These are phyloP conservation scores for Thraustochytrium sp. DNA, from an alignment of 352 stramenopile species.

Conservation along the genomic window DNA sequence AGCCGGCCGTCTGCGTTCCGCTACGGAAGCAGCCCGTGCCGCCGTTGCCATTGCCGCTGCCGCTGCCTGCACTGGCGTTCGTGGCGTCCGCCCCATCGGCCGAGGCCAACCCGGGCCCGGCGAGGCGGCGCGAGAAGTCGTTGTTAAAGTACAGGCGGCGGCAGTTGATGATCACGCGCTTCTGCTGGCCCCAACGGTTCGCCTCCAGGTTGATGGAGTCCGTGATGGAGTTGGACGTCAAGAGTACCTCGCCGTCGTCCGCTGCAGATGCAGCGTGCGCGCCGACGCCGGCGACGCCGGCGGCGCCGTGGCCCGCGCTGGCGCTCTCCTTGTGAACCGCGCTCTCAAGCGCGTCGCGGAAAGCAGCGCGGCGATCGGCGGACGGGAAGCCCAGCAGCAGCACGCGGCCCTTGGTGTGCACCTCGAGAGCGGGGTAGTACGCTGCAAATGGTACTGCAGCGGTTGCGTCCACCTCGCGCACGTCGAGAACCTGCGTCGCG, in stretches of 20 bases:
- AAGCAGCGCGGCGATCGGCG: background rate
- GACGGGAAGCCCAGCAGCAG: conserved; percentile 1
- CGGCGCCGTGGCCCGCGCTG: background rate
- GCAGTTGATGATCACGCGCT: conserved; percentile 22
- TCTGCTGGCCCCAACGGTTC: conserved; percentile 4
- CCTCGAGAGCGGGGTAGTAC: background rate
- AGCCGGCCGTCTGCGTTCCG: background rate
- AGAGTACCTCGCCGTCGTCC: background rate
- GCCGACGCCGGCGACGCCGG: background rate
- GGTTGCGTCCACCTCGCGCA: background rate
- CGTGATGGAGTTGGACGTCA: background rate
- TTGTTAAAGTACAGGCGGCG: background rate
- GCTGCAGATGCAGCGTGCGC: background rate
- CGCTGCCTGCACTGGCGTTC: too few species aligned
- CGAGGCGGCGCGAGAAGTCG: background rate
- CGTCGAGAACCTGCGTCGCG: background rate
- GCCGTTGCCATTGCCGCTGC: background rate
- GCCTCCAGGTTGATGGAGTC: background rate
- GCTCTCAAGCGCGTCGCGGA: background rate
- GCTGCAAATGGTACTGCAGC: background rate
- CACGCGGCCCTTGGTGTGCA: conserved; percentile 8
- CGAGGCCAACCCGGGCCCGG: background rate
- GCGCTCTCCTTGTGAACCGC: background rate
- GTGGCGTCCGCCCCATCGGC: background rate
- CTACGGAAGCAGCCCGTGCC: background rate